Evolutionary conservation across 73 alveolate genomes (phyloP).

Genomic region (Tetrahymena elliotti): DNA sequence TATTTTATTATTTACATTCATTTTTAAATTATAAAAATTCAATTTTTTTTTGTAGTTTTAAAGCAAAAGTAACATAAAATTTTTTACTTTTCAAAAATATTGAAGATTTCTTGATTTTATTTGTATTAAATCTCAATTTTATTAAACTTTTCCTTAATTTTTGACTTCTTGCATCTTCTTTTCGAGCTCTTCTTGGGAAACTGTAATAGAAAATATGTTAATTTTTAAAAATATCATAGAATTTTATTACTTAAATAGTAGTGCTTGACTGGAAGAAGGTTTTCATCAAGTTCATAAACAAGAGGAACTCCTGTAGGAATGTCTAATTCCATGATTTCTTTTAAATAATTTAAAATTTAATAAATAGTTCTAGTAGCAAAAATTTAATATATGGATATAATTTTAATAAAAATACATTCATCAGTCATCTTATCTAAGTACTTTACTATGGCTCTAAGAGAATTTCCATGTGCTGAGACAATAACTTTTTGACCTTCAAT

Average conservation of each 20-base stretch:
- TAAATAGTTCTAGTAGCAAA: background rate
- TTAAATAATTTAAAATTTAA: background rate
- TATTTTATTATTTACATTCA: too few species aligned
- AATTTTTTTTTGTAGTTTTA: too few species aligned
- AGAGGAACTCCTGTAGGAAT: slow-evolving; percentile 96
- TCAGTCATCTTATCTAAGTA: slow-evolving; percentile 88
- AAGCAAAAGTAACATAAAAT: too few species aligned
- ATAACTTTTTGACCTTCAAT: slow-evolving; percentile 78
- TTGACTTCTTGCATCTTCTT: slow-evolving; percentile 81
- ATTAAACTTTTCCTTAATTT: slow-evolving; percentile 47
- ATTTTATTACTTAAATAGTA: slow-evolving; percentile 49
- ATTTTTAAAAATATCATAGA: background rate
- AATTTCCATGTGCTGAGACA: slow-evolving; percentile 97
- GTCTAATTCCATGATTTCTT: slow-evolving; percentile 49
- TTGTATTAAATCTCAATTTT: background rate
- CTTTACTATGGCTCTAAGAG: slow-evolving; percentile 95
- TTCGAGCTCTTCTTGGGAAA: slow-evolving; percentile 53
- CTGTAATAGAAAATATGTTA: background rate
- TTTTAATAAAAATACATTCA: slow-evolving; percentile 51
- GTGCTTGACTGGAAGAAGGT: slow-evolving; percentile 74
- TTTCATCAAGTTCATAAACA: slow-evolving; percentile 93
- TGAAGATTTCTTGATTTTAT: background rate
- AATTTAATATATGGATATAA: background rate
- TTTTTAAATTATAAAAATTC: too few species aligned
- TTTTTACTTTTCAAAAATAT: background rate